A percentile compares a stretch with the other conserved stretches of the same genome.
Conservation (phyloP, 768 basidiomycete species). For the Roridomyces roridus region DNA sequence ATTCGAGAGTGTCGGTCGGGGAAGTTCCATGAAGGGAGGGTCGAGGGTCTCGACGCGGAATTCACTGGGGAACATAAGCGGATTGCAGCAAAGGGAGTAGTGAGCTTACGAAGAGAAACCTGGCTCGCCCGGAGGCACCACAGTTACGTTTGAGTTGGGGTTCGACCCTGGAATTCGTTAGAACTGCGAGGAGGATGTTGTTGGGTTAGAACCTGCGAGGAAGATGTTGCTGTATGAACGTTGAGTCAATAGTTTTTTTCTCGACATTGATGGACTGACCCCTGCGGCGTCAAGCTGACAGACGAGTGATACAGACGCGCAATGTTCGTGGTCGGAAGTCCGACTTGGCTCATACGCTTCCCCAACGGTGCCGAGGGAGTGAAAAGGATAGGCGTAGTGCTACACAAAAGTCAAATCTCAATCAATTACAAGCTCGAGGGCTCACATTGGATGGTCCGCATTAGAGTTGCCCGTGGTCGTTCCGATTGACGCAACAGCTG, state of each 20-base stretch:
- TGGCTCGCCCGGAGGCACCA: slow-evolving; percentile 17
- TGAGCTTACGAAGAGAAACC: slow-evolving; percentile 23
- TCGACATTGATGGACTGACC: not conserved
- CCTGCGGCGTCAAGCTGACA: slow-evolving; percentile 12
- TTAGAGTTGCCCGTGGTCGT: slow-evolving; percentile 44
- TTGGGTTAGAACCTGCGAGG: slow-evolving; percentile 25
- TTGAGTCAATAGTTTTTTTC: not conserved
- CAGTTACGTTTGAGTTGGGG: slow-evolving; percentile 15
- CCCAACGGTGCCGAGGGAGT: slow-evolving; percentile 43
- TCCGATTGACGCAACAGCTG: slow-evolving; percentile 27
- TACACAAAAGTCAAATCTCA: not conserved
- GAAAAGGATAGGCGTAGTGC: slow-evolving; percentile 45
- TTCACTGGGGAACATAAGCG: slow-evolving; percentile 30
- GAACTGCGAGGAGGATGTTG: slow-evolving; percentile 23
- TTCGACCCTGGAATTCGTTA: no score
- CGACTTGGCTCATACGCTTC: slow-evolving; percentile 40
- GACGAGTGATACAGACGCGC: slow-evolving; percentile 16
- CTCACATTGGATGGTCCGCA: slow-evolving; percentile 51
- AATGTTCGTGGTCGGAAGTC: slow-evolving; percentile 28
- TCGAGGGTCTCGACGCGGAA: slow-evolving; percentile 36
- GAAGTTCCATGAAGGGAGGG: slow-evolving; percentile 36
- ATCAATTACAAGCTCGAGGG: not conserved
- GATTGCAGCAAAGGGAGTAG: no score
- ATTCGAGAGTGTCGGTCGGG: slow-evolving; percentile 30
- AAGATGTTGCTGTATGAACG: slow-evolving; percentile 8